Conservation (phyloP, 331 rosid species). For the Telfairia occidentalis region DNA sequence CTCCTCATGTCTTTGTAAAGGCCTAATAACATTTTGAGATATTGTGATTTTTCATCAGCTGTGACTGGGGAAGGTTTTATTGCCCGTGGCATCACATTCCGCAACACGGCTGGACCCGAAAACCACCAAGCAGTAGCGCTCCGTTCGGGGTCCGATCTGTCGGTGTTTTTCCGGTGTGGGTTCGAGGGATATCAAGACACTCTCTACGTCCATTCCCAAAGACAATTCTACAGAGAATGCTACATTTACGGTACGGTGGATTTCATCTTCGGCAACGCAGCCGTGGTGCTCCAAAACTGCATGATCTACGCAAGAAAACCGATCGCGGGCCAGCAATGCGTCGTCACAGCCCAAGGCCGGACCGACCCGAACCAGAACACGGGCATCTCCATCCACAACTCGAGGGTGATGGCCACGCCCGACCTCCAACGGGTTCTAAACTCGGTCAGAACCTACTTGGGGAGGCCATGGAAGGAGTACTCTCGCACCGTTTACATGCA, state of each 20-base stretch:
- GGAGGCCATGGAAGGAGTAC: constrained; percentile 50
- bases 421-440: constrained; percentile 27
- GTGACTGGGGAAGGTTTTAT: constrained; percentile 45
- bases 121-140: constrained; percentile 67
- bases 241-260: constrained; percentile 52
- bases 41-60: constrained; percentile 17
- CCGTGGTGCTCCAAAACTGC: constrained; percentile 42
- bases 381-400: constrained; percentile 38
- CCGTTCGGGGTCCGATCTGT: constrained; percentile 45
- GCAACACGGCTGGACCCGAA: constrained; percentile 50
- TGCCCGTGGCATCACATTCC: constrained; percentile 53
- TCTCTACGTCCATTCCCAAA: constrained; percentile 47
- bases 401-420: constrained; percentile 29
- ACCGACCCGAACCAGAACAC: constrained; percentile 46
- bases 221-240: constrained; percentile 57
- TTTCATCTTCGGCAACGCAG: constrained; percentile 58
- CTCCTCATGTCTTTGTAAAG: neutral
- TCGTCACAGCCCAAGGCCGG: constrained; percentile 51
- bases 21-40: neutral
- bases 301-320: constrained; percentile 47
- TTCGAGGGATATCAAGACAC: constrained; percentile 72
- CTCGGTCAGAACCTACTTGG: constrained; percentile 35
- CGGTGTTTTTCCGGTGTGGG: constrained; percentile 39
- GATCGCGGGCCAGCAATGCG: constrained; percentile 25
- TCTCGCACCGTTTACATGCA: constrained; percentile 39